These are phyloP conservation scores for Pyrenochaeta sp. DNA, from an alignment of 2,329 filamentous ascomycete genomes.

Conservation along the genomic window DNA sequence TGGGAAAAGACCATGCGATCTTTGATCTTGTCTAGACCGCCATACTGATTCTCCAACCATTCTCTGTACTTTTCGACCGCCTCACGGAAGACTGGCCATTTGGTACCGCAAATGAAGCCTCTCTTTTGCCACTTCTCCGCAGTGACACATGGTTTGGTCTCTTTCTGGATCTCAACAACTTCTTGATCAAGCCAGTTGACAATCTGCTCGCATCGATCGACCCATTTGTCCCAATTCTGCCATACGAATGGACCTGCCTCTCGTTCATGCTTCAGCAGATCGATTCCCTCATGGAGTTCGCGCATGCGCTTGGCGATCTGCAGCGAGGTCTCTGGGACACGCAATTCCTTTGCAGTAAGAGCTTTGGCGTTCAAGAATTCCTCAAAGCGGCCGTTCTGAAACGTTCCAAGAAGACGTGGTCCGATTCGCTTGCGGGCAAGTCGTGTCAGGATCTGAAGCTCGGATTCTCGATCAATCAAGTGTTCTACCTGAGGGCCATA, in stretches of 20 bases:
- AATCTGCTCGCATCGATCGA: slow-evolving; percentile 70
- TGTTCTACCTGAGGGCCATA: slow-evolving; percentile 96
- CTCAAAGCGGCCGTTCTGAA: slow-evolving; percentile 94
- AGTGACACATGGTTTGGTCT: slow-evolving; percentile 47
- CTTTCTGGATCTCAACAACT: slow-evolving; percentile 53
- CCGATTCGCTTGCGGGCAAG: slow-evolving; percentile 93
- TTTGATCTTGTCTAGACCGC: slow-evolving; percentile 70
- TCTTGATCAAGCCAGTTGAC: slow-evolving; percentile 67
- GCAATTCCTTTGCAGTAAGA: slow-evolving; percentile 77
- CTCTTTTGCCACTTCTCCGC: slow-evolving; percentile 69
- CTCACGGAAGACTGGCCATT: slow-evolving; percentile 79
- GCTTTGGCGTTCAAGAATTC: slow-evolving; percentile 88
- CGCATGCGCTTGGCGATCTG: slow-evolving; percentile 98
- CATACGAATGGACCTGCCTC: slow-evolving; percentile 83
- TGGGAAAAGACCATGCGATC: slow-evolving; percentile 91
- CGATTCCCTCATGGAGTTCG: slow-evolving; percentile 92
- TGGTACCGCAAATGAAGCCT: slow-evolving; percentile 82
- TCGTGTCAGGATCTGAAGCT: slow-evolving; percentile 83
- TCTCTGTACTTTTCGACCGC: slow-evolving; percentile 79
- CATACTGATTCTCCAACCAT: slow-evolving; percentile 76
- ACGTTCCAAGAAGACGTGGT: slow-evolving; percentile 87
- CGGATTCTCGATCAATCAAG: slow-evolving; percentile 90
- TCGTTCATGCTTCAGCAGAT: slow-evolving; percentile 79
- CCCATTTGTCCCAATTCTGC: slow-evolving; percentile 95
- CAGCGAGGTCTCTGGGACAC: slow-evolving; percentile 80